A percentile compares a stretch with the other conserved stretches of the same genome.
Evolutionary conservation across 345 rosid genomes (phyloP).

Genomic region (Nephelium lappaceum): DNA sequence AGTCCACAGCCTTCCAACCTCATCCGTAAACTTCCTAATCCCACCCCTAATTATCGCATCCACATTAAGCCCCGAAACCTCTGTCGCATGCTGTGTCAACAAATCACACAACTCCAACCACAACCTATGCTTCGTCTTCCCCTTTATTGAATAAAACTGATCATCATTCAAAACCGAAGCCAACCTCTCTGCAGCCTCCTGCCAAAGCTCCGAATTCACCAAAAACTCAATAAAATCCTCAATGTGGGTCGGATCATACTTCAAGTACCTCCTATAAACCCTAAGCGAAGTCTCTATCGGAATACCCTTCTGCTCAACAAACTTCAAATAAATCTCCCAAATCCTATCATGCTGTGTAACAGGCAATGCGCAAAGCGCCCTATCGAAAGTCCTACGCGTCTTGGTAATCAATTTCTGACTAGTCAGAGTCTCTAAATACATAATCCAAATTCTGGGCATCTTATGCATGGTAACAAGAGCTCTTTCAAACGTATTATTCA

Average conservation of each 20-base stretch:
- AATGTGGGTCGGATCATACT: slow-evolving; percentile 89
- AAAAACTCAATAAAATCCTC: slow-evolving; percentile 93
- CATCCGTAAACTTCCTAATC: slow-evolving; percentile 87
- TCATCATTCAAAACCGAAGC: slow-evolving; percentile 94
- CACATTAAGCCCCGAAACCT: slow-evolving; percentile 86
- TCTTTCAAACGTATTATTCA: slow-evolving; percentile 88
- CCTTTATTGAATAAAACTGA: slow-evolving; percentile 76
- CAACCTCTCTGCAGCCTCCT: slow-evolving; percentile 81
- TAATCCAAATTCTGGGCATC: slow-evolving; percentile 92
- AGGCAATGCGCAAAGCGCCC: slow-evolving; percentile 88
- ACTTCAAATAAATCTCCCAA: slow-evolving; percentile 86
- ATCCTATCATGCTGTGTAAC: slow-evolving; percentile 92
- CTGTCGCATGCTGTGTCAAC: slow-evolving; percentile 79
- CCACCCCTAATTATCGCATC: slow-evolving; percentile 97
- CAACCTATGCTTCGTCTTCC: slow-evolving; percentile 83
- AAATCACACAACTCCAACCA: slow-evolving; percentile 96
- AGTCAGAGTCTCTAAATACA: slow-evolving; percentile 70
- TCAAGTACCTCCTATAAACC: slow-evolving; percentile 91
- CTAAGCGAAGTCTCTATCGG: slow-evolving; percentile 92
- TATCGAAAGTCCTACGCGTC: slow-evolving; percentile 67
- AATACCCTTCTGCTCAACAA: slow-evolving; percentile 83
- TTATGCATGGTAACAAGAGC: slow-evolving; percentile 92
- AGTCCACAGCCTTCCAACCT: slow-evolving; percentile 95
- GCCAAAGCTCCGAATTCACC: slow-evolving; percentile 84
- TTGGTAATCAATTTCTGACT: slow-evolving; percentile 62